Conservation (phyloP, 768 basidiomycete species). For the Tulasnella sp. region DNA sequence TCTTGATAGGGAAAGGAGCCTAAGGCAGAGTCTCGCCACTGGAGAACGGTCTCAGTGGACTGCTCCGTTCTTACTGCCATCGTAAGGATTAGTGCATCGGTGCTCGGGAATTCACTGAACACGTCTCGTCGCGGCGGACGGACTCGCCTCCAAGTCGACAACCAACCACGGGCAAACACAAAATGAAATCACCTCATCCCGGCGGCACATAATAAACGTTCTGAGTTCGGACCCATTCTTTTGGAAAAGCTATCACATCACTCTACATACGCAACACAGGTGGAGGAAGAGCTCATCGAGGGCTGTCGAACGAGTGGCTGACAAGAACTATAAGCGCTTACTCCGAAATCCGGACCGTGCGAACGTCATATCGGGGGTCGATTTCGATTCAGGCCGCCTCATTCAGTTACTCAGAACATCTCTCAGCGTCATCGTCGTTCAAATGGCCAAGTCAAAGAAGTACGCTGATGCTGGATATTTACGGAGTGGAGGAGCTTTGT, state of each 20-base stretch:
- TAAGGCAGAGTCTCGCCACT: too few relatives aligned
- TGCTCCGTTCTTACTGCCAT: too few relatives aligned
- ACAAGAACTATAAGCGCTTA: not conserved
- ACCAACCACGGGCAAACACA: not conserved
- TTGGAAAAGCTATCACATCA: not conserved
- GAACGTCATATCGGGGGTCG: not conserved
- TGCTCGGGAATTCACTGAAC: too few relatives aligned
- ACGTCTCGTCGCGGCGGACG: too few relatives aligned
- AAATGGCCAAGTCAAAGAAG: slow-evolving; percentile 99
- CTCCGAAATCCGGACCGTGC: not conserved
- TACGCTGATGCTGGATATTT: slow-evolving; percentile 29
- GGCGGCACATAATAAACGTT: not conserved
- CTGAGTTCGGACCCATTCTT: not conserved
- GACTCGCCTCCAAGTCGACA: not conserved
- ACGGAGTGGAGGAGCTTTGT: slow-evolving; percentile 5
- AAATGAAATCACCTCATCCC: not conserved
- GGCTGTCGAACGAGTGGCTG: not conserved
- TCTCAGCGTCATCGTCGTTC: slow-evolving; percentile 11
- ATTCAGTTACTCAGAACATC: too few relatives aligned
- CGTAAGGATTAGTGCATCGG: too few relatives aligned
- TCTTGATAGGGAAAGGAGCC: too few relatives aligned
- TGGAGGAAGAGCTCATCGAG: too few relatives aligned
- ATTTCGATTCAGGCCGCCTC: not conserved
- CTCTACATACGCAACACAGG: too few relatives aligned
- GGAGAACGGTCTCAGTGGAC: too few relatives aligned